Percentiles rank a stretch among this genome's conserved stretches.
These are phyloP conservation scores for Helianthus annuus DNA, from an alignment of 129 eudicot genomes.

Conservation along the genomic window DNA sequence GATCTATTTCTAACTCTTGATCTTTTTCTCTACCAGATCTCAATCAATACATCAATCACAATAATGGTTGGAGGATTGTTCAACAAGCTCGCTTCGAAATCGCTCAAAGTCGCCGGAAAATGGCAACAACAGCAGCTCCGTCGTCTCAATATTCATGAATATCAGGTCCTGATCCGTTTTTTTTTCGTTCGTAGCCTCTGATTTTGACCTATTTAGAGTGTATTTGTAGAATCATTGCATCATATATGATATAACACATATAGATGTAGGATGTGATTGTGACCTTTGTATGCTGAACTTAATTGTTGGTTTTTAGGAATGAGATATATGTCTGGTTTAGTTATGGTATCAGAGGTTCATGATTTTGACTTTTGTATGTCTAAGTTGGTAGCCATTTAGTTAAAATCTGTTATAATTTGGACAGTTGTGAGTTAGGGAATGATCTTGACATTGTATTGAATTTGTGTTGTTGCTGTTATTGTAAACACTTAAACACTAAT, in stretches of 20 bases:
- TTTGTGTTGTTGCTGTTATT: too few relatives aligned
- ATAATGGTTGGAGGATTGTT: conserved; percentile 66
- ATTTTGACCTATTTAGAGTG: too few relatives aligned
- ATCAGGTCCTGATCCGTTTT: conserved; percentile 52
- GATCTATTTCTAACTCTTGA: conserved; percentile 18
- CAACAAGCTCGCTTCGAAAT: conserved; percentile 59
- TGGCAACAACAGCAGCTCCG: conserved; percentile 99
- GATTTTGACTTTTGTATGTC: conserved; percentile 1
- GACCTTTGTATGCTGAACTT: conserved; percentile 2
- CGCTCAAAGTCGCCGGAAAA: conserved; percentile 85
- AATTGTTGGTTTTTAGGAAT: neutral
- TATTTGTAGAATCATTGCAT: too few relatives aligned
- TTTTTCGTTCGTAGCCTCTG: too few relatives aligned
- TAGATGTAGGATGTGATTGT: neutral
- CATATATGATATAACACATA: too few relatives aligned
- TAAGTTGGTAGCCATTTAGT: neutral
- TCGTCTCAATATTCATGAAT: conserved; percentile 95
- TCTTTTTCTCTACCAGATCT: conserved; percentile 14
- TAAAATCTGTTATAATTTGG: too few relatives aligned
- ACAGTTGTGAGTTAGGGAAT: too few relatives aligned
- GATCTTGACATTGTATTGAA: too few relatives aligned
- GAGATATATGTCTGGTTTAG: conserved; percentile 1
- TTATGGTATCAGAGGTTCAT: conserved; percentile 11
- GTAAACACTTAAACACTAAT: too few relatives aligned
- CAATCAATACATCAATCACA: conserved; percentile 3